A percentile compares a stretch with the other conserved stretches of the same genome.
These are phyloP conservation scores for Phyllostachys edulis DNA, from an alignment of 176 grass and related monocot species.

Conservation along the genomic window DNA sequence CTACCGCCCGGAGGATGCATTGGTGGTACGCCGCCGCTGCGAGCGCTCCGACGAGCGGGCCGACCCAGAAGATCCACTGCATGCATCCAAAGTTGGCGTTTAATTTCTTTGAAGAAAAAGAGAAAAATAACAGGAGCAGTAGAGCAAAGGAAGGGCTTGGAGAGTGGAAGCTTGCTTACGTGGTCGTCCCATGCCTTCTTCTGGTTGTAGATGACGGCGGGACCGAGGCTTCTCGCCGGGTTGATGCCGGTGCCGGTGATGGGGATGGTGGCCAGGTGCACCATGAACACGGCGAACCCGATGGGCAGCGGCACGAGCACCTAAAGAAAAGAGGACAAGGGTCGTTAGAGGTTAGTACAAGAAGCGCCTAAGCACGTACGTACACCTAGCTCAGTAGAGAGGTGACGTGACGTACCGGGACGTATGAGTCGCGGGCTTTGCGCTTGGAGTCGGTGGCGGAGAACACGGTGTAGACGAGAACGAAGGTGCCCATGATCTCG, in stretches of 20 bases:
- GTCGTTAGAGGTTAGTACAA: no score
- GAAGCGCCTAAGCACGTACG: no score
- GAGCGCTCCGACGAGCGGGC: slow-evolving; percentile 31
- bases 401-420: slow-evolving; percentile 38
- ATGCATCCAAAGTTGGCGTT: neutral
- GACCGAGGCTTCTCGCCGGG: slow-evolving; percentile 82
- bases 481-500: slow-evolving; percentile 79
- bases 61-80: slow-evolving; percentile 47
- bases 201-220: slow-evolving; percentile 70
- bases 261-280: slow-evolving; percentile 86
- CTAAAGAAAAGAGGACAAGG: neutral
- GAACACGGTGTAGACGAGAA: slow-evolving; percentile 81
- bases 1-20: slow-evolving; percentile 45
- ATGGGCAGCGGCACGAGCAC: slow-evolving; percentile 81
- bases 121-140: no score
- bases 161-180: slow-evolving; percentile 23
- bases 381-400: no score
- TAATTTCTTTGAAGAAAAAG: neutral
- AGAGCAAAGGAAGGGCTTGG: no score
- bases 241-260: slow-evolving; percentile 93
- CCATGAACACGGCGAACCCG: slow-evolving; percentile 82
- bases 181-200: slow-evolving; percentile 59
- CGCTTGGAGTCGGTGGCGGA: slow-evolving; percentile 75
- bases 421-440: slow-evolving; percentile 57
- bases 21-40: slow-evolving; percentile 51